A percentile compares a stretch with the other conserved stretches of the same genome.
Evolutionary conservation across 257 asterid genomes (phyloP).

Genomic region (Anisodus acutangulus): DNA sequence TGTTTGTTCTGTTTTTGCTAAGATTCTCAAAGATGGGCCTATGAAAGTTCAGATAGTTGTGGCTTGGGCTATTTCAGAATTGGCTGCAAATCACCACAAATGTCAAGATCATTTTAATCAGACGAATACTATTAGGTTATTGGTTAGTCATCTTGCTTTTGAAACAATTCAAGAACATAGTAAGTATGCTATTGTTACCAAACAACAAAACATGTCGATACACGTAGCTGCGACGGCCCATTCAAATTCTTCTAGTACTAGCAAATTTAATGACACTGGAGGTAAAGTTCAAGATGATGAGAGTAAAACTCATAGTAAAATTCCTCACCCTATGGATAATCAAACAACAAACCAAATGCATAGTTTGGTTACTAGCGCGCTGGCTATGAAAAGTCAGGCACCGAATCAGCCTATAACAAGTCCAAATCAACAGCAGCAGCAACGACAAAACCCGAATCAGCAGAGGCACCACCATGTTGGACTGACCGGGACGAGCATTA

Average conservation of each 20-base stretch:
- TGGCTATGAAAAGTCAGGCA: conserved; percentile 25
- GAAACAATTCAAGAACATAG: conserved; percentile 41
- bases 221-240: conserved; percentile 30
- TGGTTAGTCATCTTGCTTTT: conserved; percentile 40
- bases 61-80: conserved; percentile 38
- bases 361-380: conserved; percentile 27
- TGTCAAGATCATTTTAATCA: conserved; percentile 40
- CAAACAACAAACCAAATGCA: conserved; percentile 30
- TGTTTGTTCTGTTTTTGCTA: conserved; percentile 36
- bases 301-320: background rate
- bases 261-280: background rate
- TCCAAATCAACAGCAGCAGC: conserved; percentile 23
- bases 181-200: conserved; percentile 33
- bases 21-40: conserved; percentile 35
- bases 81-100: conserved; percentile 31
- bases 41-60: conserved; percentile 39
- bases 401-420: background rate
- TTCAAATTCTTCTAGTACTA: background rate
- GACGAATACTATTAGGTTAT: conserved; percentile 29
- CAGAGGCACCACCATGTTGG: conserved; percentile 32
- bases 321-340: conserved; percentile 27
- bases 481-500: conserved; percentile 31
- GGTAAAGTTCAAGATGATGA: conserved; percentile 23
- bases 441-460: background rate
- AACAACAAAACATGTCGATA: conserved; percentile 26